Evolutionary conservation across 495 filamentous ascomycete species (phyloP).

Genomic region (Gamarada debralockiae): DNA sequence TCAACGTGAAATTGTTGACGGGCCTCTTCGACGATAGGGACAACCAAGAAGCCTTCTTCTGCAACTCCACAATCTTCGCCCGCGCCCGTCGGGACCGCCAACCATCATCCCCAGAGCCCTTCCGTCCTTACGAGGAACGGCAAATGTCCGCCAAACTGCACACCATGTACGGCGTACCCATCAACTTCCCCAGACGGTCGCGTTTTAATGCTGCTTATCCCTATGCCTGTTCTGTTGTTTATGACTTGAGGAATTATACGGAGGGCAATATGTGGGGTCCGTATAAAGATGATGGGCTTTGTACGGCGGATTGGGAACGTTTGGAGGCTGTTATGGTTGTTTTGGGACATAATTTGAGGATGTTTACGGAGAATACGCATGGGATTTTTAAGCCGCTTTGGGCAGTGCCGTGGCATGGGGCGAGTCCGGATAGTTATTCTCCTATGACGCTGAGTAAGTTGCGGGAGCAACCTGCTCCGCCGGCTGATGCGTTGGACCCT

Average conservation of each 20-base stretch:
- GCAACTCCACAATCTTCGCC: constrained; percentile 49
- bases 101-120: not conserved
- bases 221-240: constrained; percentile 56
- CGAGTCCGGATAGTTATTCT: constrained; percentile 42
- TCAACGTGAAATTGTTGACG: constrained; percentile 29
- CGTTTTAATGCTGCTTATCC: constrained; percentile 37
- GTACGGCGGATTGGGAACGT: constrained; percentile 65
- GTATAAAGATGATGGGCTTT: constrained; percentile 48
- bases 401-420: constrained; percentile 48
- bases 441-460: constrained; percentile 21
- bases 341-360: constrained; percentile 48
- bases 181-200: constrained; percentile 28
- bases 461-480: constrained; percentile 27
- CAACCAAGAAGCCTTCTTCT: constrained; percentile 39
- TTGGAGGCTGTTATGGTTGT: constrained; percentile 62
- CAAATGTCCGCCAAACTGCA: constrained; percentile 62
- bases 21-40: constrained; percentile 28
- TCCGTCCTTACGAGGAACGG: constrained; percentile 24
- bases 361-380: constrained; percentile 37
- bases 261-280: constrained; percentile 55
- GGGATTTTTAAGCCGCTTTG: constrained; percentile 43
- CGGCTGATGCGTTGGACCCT: constrained; percentile 48
- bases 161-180: constrained; percentile 51
- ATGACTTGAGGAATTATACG: constrained; percentile 61
- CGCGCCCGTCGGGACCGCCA: constrained; percentile 26